Base-by-base conservation (phyloP, 2,329 filamentous ascomycete genomes). In the Fusarium nelsonii region DNA sequence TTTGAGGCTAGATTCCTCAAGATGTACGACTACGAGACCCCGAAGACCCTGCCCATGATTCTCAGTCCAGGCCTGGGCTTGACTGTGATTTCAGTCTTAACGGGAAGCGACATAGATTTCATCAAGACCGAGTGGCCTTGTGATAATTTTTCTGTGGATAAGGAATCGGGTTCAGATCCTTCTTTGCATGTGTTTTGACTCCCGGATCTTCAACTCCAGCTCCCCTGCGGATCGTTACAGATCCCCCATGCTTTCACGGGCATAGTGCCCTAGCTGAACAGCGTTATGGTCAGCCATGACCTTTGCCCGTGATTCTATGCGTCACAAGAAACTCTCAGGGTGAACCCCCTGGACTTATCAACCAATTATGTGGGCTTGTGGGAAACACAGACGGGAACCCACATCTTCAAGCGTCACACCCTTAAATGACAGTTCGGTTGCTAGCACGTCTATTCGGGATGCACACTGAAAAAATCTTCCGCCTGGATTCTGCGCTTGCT, bases 371-470 rank as follows among this genome's bases (percentile, higher is more conserved):
- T 62, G 50, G 61, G n/a, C 18, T 53, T 58, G 50, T 45, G 46
- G 46, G 71, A 39, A 41, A 37, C 50, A 65, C 58, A 46, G 28
- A 58, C 65, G 68, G 71, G 15, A 48, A 36, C 40, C 49, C 26
- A 60, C 71, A 70, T 51, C 15, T 10, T 59, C 50, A 61, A 56
- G 28, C 36, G 60, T 64, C 50, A 63, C 63, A 73, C 58, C 66
- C 62, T 71, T 68, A 54, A 70, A 74, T 74, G 73, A 66, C 73
- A 74, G 60, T 57, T 57, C 58, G 68, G 69, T 58, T 46, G 46
- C 50, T 63, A 65, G 62, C 71, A 71, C 73, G 37, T 57, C 49
- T 53, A 40, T 41, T 50, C 72, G 71, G 69, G 64, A 63, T 61
- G 58, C 55, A 37, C 64, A 64, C 63, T 63, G 55, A 62, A 61